These are phyloP conservation scores for Hanseniaspora pseudoguilliermondii DNA, from an alignment of 805 yeast genomes.

Conservation along the genomic window DNA sequence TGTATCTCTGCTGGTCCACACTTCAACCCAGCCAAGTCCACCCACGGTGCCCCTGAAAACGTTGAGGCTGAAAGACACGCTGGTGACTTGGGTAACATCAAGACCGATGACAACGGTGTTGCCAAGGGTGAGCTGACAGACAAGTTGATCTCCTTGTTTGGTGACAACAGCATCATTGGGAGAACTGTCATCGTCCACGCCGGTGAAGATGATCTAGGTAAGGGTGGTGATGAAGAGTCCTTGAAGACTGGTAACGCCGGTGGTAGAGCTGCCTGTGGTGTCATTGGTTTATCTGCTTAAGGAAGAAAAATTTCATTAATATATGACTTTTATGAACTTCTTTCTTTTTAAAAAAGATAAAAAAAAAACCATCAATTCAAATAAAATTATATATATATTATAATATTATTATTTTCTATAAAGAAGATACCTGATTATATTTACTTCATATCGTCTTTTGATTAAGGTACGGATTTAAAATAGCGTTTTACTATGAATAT, in stretches of 20 bases:
- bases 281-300: constrained; percentile 49
- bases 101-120: constrained; percentile 74
- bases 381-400: too few relatives aligned
- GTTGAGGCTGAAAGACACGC: constrained; percentile 24
- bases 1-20: constrained; percentile 98
- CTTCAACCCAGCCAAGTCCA: constrained; percentile 80
- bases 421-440: background rate
- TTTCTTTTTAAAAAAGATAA: too few relatives aligned
- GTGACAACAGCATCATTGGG: constrained; percentile 79
- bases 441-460: background rate
- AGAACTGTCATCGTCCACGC: constrained; percentile 92
- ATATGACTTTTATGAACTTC: background rate
- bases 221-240: constrained; percentile 84
- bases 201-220: constrained; percentile 87
- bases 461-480: background rate
- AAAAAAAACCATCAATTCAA: too few relatives aligned
- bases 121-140: constrained; percentile 87
- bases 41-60: constrained; percentile 83
- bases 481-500: too few relatives aligned
- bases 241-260: constrained; percentile 96
- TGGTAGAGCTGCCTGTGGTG: constrained; percentile 97
- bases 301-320: background rate
- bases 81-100: constrained; percentile 93
- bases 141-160: constrained; percentile 62
- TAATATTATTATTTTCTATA: too few relatives aligned